Conservation (phyloP, 768 basidiomycete genomes). For the Lentinula raphanica region DNA sequence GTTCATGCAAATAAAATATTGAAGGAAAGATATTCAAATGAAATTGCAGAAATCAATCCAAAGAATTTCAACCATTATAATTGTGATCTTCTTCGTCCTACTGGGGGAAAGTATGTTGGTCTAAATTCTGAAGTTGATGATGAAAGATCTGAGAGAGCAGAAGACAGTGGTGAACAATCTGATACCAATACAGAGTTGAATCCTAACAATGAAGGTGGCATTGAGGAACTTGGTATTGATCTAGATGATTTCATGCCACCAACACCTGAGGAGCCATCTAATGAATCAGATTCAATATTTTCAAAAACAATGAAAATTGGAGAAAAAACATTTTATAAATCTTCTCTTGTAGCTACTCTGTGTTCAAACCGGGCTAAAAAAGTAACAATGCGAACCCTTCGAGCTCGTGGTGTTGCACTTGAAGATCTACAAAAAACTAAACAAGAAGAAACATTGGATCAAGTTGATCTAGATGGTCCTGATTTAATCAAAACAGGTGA, state of each 20-base stretch:
- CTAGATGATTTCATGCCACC: constrained; percentile 11
- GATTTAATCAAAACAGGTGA: no score
- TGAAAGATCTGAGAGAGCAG: neutral
- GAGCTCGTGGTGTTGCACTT: constrained; percentile 9
- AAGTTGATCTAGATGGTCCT: constrained; percentile 1
- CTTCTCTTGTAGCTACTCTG: constrained; percentile 8
- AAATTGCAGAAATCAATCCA: neutral
- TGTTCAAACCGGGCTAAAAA: constrained; percentile 3
- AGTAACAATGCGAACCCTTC: constrained; percentile 8
- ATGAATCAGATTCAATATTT: neutral
- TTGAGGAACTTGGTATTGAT: constrained; percentile 8
- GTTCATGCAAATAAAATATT: neutral
- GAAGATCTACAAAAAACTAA: constrained; percentile 7
- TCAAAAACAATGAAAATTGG: neutral
- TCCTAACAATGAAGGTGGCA: neutral
- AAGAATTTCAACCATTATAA: neutral
- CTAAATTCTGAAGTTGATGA: neutral
- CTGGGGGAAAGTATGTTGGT: neutral
- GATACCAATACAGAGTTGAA: no score
- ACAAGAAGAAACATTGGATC: constrained; percentile 1
- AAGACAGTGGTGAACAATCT: neutral
- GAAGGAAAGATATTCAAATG: neutral
- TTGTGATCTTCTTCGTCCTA: neutral
- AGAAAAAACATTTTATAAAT: constrained; percentile 9
- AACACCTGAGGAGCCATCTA: neutral